A percentile compares a stretch with the other conserved stretches of the same genome.
Conservation (phyloP, 768 basidiomycete genomes). For the Tricholoma matsutake region DNA sequence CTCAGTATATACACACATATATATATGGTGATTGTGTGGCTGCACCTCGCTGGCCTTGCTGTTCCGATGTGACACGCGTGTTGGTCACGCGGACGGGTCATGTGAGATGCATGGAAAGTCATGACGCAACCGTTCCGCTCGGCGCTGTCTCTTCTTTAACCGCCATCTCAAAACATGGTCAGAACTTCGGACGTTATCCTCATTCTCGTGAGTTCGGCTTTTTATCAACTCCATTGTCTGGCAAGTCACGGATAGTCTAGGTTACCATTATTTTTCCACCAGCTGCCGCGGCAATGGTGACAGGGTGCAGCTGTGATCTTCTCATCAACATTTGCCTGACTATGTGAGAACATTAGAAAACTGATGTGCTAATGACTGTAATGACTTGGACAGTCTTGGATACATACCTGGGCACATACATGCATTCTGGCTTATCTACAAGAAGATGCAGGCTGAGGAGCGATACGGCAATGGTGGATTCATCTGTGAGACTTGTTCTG, state of each 20-base stretch:
- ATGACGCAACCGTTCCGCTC: no score
- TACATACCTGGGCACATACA: conserved; percentile 75
- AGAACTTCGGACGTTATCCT: conserved; percentile 74
- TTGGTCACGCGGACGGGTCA: no score
- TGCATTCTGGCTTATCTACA: conserved; percentile 89
- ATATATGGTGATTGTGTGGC: no score
- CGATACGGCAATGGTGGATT: conserved; percentile 75
- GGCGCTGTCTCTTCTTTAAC: no score
- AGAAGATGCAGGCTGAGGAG: conserved; percentile 86
- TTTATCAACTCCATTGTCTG: background rate
- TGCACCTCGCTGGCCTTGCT: no score
- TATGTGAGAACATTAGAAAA: conserved; percentile 43
- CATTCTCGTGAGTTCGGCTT: conserved; percentile 55
- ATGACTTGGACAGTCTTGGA: conserved; percentile 51
- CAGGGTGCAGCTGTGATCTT: conserved; percentile 84
- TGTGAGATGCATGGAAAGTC: no score
- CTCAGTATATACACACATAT: no score
- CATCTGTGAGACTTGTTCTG: conserved; percentile 53
- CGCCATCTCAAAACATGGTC: no score
- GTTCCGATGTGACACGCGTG: no score
- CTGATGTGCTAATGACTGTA: background rate
- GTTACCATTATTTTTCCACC: conserved; percentile 81
- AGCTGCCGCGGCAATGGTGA: conserved; percentile 71
- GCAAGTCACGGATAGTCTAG: conserved; percentile 29
- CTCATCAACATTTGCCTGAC: conserved; percentile 83